These are phyloP conservation scores for Zarea fungicola DNA, from an alignment of 2,329 filamentous ascomycete genomes.

Conservation along the genomic window DNA sequence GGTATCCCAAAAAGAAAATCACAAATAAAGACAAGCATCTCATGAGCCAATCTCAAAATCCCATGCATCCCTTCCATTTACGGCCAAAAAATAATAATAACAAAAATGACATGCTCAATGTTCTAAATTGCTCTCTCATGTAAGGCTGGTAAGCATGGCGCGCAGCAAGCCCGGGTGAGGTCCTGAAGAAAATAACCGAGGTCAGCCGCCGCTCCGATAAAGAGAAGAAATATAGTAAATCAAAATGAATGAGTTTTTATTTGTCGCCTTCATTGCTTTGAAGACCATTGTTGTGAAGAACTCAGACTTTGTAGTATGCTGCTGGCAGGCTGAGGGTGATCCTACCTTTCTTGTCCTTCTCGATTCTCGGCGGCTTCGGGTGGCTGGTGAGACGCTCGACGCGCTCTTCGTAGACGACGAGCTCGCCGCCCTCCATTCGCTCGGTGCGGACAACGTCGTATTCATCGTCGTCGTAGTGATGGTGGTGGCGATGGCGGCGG, in stretches of 20 bases:
- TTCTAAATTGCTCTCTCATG: constrained; percentile 34
- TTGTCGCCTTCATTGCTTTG: constrained; percentile 38
- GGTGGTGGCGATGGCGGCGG: constrained; percentile 19
- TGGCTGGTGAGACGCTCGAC: constrained; percentile 51
- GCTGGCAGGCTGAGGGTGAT: constrained; percentile 79
- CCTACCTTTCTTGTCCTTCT: constrained; percentile 95
- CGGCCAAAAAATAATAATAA: no score
- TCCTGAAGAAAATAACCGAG: constrained; percentile 38
- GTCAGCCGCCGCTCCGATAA: constrained; percentile 27
- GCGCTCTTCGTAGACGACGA: constrained; percentile 59
- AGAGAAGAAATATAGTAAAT: constrained; percentile 10
- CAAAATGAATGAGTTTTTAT: constrained; percentile 14
- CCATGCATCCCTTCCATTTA: background rate
- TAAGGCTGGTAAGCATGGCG: constrained; percentile 67
- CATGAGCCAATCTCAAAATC: background rate
- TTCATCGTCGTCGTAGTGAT: constrained; percentile 34
- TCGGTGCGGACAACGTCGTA: constrained; percentile 53
- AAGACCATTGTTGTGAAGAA: no score
- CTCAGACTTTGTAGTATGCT: constrained; percentile 54
- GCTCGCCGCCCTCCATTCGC: constrained; percentile 52
- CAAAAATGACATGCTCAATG: no score
- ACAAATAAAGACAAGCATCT: background rate
- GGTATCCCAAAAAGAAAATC: constrained; percentile 5
- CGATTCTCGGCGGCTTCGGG: constrained; percentile 59
- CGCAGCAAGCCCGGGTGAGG: constrained; percentile 59